Evolutionary conservation across 805 yeast genomes (phyloP), one percentile per base, ranked within the genome.

Genomic region (Clavispora santaluciae): DNA sequence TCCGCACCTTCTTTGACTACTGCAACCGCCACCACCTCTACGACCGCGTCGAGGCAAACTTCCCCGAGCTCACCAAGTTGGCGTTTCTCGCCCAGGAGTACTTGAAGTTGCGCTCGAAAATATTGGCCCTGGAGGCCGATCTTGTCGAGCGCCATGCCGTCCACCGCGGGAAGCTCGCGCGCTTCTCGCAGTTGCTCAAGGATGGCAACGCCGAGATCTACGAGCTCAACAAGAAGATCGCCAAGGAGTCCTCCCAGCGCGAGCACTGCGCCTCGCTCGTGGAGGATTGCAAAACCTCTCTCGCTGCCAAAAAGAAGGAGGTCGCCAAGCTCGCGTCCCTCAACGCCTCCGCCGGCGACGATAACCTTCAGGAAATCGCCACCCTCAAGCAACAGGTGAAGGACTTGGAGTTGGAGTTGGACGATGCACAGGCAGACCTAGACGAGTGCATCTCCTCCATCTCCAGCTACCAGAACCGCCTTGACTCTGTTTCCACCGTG

Each of bases 11-110:
- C 53, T 83, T 76, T 54, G 73, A 75, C 29, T 79, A 77, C 56
- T 88, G 95, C 59, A 64, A 63, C 36, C 76, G 74, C 15, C 68
- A 78, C 44, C 66, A 73, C 16, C 57, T 76, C 38, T 58, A 60
- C 29, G 83, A 79, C 16, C 60, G 75, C 8, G 66, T 86, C 21
- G 95, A 88, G 35, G 68, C 69, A 12, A 78, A 75, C 48, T 83
- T 83, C 59, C 96, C 96, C 0, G 97, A 86, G 46, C 77, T 93
- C 4, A 73, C 88, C 1, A 79, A 72, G 39, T 70, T 89, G 42
- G 84, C 95, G 0, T 73, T 72, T 16, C 63, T 75, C 9, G 59
- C 89, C 18, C 71, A 73, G 31, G 69, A 65, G 22, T 85, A 85
- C 53, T 64, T 88, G 33, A 67, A 70, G 29, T 64, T 71, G 39